Evolutionary conservation across 2,329 filamentous ascomycete genomes (phyloP).

Genomic region (Pseudogymnoascus sp.): DNA sequence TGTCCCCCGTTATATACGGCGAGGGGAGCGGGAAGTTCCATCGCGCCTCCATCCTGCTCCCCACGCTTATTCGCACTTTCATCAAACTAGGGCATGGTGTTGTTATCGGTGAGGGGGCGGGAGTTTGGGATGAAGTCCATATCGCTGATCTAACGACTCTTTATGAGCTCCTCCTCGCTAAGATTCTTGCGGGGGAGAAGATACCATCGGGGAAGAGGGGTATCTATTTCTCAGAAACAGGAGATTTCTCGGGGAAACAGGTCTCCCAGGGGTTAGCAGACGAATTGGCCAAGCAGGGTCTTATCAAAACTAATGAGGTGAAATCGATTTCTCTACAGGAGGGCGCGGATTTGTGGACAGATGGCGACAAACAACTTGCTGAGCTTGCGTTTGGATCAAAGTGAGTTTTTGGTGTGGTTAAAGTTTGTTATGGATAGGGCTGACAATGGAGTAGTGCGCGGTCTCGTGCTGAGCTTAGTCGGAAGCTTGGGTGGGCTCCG

Average conservation of each 20-base stretch:
- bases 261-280: constrained; percentile 30
- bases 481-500: constrained; percentile 16
- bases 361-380: constrained; percentile 19
- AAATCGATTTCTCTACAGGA: constrained; percentile 25
- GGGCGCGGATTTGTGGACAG: constrained; percentile 19
- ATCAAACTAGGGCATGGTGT: constrained; percentile 26
- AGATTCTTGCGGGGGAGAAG: constrained; percentile 24
- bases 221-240: constrained; percentile 36
- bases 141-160: constrained; percentile 35
- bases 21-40: constrained; percentile 35
- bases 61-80: constrained; percentile 26
- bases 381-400: constrained; percentile 31
- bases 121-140: constrained; percentile 37
- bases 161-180: constrained; percentile 31
- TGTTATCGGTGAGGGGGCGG: constrained; percentile 30
- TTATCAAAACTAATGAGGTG: constrained; percentile 24
- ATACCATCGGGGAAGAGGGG: constrained; percentile 31
- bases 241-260: constrained; percentile 32
- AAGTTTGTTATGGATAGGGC: not conserved
- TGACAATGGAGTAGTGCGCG: constrained; percentile 14
- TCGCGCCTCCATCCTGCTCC: constrained; percentile 31
- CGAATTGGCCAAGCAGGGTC: constrained; percentile 25
- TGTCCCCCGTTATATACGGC: constrained; percentile 40
- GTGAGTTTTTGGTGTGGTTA: not conserved
- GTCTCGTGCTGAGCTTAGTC: constrained; percentile 16